Base-by-base conservation (phyloP, 225 moss, liverwort and hornwort genomes). In the Takakia lepidozioides region DNA sequence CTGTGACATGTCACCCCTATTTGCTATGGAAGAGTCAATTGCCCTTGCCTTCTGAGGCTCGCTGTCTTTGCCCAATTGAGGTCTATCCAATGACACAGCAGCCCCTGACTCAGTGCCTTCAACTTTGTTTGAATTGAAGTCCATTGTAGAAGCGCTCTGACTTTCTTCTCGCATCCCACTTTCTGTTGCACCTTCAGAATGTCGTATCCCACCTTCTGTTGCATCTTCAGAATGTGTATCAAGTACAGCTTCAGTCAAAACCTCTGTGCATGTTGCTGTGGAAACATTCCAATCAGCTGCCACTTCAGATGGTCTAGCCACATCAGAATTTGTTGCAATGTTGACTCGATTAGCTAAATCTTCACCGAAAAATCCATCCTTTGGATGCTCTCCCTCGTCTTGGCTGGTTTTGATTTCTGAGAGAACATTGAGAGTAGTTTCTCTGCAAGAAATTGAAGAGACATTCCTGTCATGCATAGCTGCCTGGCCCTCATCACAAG, bases 161-260 rank as follows among this genome's bases (percentile, higher is more conserved):
- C 38, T 38, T 38, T 17, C 3, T 38, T 17, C 5, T 38, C 38
- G 17, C 11, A 17, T 19, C 17, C 17, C 19, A 7, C 14, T 16
- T 20, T 8, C 41, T 41, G 14, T 41, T 41, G 41, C 16, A 58
- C 59, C 19, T 63, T 57, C 24, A 78, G 35, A 21, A 57, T 66
- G 59, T 70, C 58, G 46, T 70, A 48, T 63, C 73, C 59, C 40
- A 74, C 44, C 57, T 63, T 69, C 41, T 66, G 66, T 37, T 63
- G n/a, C n/a, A n/a, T n/a, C n/a, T n/a, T n/a, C n/a, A n/a, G n/a
- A n/a, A n/a, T n/a, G n/a, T n/a, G n/a, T n/a, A n/a, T n/a, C n/a
- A n/a, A n/a, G n/a, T n/a, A n/a, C 69, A 49, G 51, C 63, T 42
- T 74, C 69, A 26, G 73, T 52, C 8, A 79, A 49, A 14, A 63